Percentiles rank a stretch among this genome's conserved stretches.
Evolutionary conservation across 2,329 filamentous ascomycete species (phyloP).

Genomic region (Pseudocercospora cruenta): DNA sequence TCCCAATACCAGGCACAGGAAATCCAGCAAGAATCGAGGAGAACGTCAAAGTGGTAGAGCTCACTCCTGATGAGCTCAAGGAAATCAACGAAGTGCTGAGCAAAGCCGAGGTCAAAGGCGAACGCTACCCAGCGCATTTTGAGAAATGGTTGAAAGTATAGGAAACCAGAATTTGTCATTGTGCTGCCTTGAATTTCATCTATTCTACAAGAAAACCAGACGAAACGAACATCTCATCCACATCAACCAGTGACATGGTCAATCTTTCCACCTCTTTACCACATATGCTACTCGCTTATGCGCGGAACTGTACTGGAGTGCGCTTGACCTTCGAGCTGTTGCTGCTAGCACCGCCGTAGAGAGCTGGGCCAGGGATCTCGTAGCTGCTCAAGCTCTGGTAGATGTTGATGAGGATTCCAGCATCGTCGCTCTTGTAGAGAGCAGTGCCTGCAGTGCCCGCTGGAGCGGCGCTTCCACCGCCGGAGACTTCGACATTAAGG

Average conservation of each 20-base stretch:
- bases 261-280: neutral
- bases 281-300: neutral
- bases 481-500: conserved; percentile 63
- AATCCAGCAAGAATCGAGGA: conserved; percentile 43
- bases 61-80: conserved; percentile 51
- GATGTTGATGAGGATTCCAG: conserved; percentile 64
- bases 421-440: conserved; percentile 61
- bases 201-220: conserved; percentile 3
- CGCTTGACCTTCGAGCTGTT: conserved; percentile 10
- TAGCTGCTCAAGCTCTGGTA: conserved; percentile 56
- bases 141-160: conserved; percentile 14
- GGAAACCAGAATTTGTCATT: neutral
- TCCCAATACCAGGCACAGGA: conserved; percentile 48
- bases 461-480: conserved; percentile 52
- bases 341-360: conserved; percentile 13
- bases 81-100: conserved; percentile 56
- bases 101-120: conserved; percentile 47
- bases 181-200: neutral
- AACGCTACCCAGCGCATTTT: conserved; percentile 7
- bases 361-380: conserved; percentile 55
- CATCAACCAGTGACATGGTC: conserved; percentile 11
- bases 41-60: conserved; percentile 43
- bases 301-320: conserved; percentile 6
- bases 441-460: conserved; percentile 55
- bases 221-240: neutral